Conservation (phyloP, 164 flowering plant species). For the Annona cherimola region DNA sequence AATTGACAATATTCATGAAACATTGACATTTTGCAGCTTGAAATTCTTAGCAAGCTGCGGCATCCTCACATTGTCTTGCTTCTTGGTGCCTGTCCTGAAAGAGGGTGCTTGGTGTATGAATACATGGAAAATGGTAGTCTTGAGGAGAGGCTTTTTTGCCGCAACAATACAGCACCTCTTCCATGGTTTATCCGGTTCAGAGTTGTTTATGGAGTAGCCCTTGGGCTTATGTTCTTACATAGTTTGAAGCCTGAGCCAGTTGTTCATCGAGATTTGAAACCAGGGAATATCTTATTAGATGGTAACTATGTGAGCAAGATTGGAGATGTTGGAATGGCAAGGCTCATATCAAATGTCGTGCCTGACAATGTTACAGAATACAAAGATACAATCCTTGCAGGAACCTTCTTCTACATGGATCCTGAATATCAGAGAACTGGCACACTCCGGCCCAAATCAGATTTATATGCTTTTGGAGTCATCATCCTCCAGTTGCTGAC, state of each 20-base stretch:
- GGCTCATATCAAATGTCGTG: slow-evolving; percentile 45
- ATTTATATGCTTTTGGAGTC: slow-evolving; percentile 72
- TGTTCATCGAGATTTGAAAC: slow-evolving; percentile 80
- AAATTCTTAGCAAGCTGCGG: slow-evolving; percentile 64
- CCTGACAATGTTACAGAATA: slow-evolving; percentile 77
- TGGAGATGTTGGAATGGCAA: slow-evolving; percentile 82
- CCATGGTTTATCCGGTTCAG: slow-evolving; percentile 74
- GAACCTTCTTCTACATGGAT: slow-evolving; percentile 78
- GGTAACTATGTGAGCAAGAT: slow-evolving; percentile 66
- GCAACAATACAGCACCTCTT: slow-evolving; percentile 43
- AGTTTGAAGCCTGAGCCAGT: slow-evolving; percentile 68
- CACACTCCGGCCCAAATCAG: slow-evolving; percentile 79
- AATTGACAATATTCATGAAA: not conserved
- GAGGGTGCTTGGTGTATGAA: slow-evolving; percentile 70
- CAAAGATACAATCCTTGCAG: slow-evolving; percentile 57
- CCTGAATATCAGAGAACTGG: slow-evolving; percentile 94
- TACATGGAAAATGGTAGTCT: slow-evolving; percentile 85
- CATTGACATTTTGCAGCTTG: slow-evolving; percentile 41
- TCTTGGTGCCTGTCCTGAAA: slow-evolving; percentile 87
- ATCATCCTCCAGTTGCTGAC: slow-evolving; percentile 65
- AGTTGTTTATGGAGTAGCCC: slow-evolving; percentile 63
- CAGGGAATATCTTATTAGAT: slow-evolving; percentile 74
- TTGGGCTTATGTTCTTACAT: slow-evolving; percentile 81
- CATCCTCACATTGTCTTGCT: slow-evolving; percentile 74
- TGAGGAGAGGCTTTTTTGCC: slow-evolving; percentile 43